phyloP scores from a whole-genome alignment of 148 eudicot genomes.

The Pharnaceum exiguum region DNA sequence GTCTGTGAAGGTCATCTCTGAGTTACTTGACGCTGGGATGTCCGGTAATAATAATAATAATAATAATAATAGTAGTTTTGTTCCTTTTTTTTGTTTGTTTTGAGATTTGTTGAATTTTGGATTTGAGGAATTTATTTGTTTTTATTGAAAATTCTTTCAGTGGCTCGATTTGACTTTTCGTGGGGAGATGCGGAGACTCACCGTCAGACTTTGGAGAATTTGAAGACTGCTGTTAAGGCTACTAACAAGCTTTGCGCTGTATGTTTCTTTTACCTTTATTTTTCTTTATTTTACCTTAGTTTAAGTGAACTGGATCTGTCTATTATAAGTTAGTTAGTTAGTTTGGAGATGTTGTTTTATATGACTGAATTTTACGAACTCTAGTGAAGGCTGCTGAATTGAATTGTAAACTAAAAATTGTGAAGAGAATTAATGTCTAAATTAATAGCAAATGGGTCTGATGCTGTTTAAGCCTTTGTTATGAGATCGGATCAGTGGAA shows the following conservation, averaged over 20 bases:
- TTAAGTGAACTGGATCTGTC: no score
- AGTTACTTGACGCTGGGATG: conserved; percentile 84
- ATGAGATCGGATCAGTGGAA: no score
- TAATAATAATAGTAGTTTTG: neutral
- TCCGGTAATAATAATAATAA: conserved; percentile 41
- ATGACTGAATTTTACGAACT: no score
- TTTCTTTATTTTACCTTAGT: neutral
- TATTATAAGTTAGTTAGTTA: no score
- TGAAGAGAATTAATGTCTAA: no score
- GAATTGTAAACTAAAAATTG: no score
- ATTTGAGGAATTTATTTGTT: neutral
- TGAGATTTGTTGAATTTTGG: neutral
- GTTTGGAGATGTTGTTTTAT: no score
- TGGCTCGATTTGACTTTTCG: conserved; percentile 94
- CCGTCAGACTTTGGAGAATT: conserved; percentile 79
- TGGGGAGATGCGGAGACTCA: conserved; percentile 83
- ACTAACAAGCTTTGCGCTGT: conserved; percentile 94
- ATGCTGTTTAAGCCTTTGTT: no score
- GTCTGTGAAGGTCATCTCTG: conserved; percentile 67
- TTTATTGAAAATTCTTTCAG: conserved; percentile 21
- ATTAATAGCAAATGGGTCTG: no score
- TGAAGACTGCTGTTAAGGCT: conserved; percentile 75
- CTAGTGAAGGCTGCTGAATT: no score
- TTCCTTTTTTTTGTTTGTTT: neutral
- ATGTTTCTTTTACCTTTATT: conserved; percentile 24